Conservation (phyloP, 805 yeast genomes). For the Wickerhamomyces strasburgensis region DNA sequence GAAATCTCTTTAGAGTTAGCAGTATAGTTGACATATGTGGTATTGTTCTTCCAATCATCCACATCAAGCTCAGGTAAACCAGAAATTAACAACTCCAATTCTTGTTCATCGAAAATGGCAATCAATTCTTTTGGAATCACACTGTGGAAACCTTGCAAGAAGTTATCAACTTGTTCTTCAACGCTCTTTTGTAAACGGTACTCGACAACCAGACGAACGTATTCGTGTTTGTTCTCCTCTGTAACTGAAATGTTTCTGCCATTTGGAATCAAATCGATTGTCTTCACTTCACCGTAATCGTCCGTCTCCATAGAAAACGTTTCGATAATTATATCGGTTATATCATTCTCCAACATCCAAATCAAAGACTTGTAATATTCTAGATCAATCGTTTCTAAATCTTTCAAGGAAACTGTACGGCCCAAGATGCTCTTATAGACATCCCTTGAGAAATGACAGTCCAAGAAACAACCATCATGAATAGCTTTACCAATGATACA, state of each 20-base stretch:
- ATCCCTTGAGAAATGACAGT: conserved; percentile 92
- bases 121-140: conserved; percentile 80
- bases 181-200: conserved; percentile 81
- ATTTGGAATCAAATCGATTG: conserved; percentile 73
- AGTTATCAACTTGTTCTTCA: conserved; percentile 79
- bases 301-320: conserved; percentile 91
- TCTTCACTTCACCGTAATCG: conserved; percentile 86
- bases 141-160: conserved; percentile 84
- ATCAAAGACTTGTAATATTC: conserved; percentile 87
- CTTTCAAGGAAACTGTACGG: conserved; percentile 76
- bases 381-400: conserved; percentile 88
- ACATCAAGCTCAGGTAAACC: conserved; percentile 97
- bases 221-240: conserved; percentile 85
- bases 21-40: conserved; percentile 76
- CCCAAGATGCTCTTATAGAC: conserved; percentile 86
- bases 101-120: conserved; percentile 91
- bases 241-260: conserved; percentile 86
- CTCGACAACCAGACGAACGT: conserved; percentile 81
- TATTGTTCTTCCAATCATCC: conserved; percentile 90
- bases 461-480: conserved; percentile 77
- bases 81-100: conserved; percentile 82
- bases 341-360: conserved; percentile 97
- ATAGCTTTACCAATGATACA: conserved; percentile 92
- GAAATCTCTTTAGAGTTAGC: conserved; percentile 81
- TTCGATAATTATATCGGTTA: conserved; percentile 91